Evolutionary conservation across 441 rosid genomes (phyloP), one percentile per base, ranked within the genome.

Genomic region (Erysimum pusillum): DNA sequence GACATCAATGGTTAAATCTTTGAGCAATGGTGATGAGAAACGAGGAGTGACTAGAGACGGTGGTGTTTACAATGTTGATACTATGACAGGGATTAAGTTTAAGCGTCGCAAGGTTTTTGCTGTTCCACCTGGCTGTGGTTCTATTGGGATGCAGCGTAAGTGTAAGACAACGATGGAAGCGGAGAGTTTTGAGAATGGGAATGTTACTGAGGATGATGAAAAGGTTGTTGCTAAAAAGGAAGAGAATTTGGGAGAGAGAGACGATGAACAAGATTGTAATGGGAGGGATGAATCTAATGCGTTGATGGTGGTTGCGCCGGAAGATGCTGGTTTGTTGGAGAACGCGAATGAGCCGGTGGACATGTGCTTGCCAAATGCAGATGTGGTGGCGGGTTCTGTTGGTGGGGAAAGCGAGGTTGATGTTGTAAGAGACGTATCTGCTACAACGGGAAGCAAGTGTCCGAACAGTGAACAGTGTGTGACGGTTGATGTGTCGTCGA

Each of bases 81-180:
- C 4, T 32, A 68, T 28, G 12, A 59, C 18, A 5, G 48, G 41
- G 12, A 12, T 67, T 2, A 87, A 76, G 81, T 75, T 61, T 75
- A 90, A 87, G 86, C 82, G 79, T n/a, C 81, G 80, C 4, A 85
- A 63, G 49, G 79, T 86, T 81, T 84, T 77, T 12, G 90, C 88
- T 4, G 51, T 84, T 49, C 98, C 98, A 0, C 87, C 86, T 7
- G 93, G 89, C 1, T 90, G 90, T 76, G 91, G 92, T 46, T 51
- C 76, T 17, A 17, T 57, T 65, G 73, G 80, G 45, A 57, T 65
- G 17, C 18, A 28, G n/a, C 49, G 57, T 2, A 41, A 39, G 8
- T 11, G 35, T 8, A 53, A 2, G 7, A 34, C 15, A 10, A 34
- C 15, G 1, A 13, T 1, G 1, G 73, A 20, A 12, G 48, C 4